Conservation (phyloP, 768 basidiomycete species). For the Boletus insuetus region DNA sequence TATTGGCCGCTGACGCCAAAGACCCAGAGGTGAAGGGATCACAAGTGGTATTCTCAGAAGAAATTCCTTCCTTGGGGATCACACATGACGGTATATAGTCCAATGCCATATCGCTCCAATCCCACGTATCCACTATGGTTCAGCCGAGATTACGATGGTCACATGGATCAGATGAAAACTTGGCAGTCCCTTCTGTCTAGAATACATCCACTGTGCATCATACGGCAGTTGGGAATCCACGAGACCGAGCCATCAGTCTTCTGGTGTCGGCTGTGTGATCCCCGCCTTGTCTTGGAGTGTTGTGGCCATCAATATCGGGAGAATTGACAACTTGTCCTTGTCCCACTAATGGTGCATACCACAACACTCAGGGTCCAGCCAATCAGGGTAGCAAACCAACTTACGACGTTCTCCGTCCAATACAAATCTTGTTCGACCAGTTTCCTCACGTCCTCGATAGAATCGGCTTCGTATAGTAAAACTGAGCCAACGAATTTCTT, state of each 20-base stretch:
- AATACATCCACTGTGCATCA: conserved; percentile 6
- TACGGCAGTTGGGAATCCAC: neutral
- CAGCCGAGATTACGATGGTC: neutral
- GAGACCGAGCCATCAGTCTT: conserved; percentile 11
- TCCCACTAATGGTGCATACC: conserved; percentile 48
- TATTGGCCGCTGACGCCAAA: no score
- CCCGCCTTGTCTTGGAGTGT: conserved; percentile 26
- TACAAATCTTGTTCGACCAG: conserved; percentile 42
- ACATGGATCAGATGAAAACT: neutral
- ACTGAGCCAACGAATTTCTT: conserved; percentile 63
- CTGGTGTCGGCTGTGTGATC: conserved; percentile 22
- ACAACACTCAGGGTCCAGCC: neutral
- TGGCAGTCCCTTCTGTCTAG: neutral
- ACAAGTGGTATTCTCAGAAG: neutral
- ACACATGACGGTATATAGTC: neutral
- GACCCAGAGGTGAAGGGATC: neutral
- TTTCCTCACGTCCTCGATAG: conserved; percentile 44
- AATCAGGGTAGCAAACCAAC: conserved; percentile 17
- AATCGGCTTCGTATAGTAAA: conserved; percentile 53
- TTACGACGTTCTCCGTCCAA: conserved; percentile 41
- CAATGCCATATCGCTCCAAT: neutral
- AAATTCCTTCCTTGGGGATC: neutral
- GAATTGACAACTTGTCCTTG: conserved; percentile 48
- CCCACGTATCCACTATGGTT: no score
- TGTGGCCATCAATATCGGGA: conserved; percentile 43